Conservation (phyloP, 345 rosid species). For the Sisymbrium altissimum region DNA sequence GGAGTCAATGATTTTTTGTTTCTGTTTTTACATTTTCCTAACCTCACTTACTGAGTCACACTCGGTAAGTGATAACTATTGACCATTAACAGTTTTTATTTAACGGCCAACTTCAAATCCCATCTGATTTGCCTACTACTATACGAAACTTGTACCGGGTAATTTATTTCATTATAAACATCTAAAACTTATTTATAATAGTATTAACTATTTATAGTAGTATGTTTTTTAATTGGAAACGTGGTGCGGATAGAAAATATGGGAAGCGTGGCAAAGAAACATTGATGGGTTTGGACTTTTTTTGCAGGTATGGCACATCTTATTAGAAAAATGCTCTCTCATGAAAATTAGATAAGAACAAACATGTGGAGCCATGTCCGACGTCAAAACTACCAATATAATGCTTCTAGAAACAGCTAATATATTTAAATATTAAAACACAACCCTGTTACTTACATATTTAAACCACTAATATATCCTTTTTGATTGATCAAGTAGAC, state of each 20-base stretch:
- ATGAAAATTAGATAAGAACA: neutral
- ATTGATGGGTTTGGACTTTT: neutral
- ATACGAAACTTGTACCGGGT: neutral
- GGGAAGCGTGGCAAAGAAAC: neutral
- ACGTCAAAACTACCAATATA: neutral
- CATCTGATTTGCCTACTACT: neutral
- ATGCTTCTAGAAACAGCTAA: conserved; percentile 17
- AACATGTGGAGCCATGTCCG: conserved; percentile 24
- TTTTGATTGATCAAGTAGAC: neutral
- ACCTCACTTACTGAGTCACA: neutral
- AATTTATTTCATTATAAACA: neutral
- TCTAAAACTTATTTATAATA: neutral
- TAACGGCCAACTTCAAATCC: neutral
- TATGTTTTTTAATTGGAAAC: neutral
- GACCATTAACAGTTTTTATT: neutral
- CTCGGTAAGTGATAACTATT: neutral
- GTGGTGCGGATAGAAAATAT: neutral
- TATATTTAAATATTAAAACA: neutral
- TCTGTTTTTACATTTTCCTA: neutral
- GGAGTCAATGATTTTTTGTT: neutral
- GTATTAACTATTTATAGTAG: neutral
- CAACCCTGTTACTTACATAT: no score
- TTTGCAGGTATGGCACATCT: neutral
- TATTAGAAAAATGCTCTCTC: neutral
- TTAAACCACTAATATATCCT: no score